phyloP scores from a whole-genome alignment of 2,329 filamentous ascomycete species.

The Sclerotiophoma versabilis region DNA sequence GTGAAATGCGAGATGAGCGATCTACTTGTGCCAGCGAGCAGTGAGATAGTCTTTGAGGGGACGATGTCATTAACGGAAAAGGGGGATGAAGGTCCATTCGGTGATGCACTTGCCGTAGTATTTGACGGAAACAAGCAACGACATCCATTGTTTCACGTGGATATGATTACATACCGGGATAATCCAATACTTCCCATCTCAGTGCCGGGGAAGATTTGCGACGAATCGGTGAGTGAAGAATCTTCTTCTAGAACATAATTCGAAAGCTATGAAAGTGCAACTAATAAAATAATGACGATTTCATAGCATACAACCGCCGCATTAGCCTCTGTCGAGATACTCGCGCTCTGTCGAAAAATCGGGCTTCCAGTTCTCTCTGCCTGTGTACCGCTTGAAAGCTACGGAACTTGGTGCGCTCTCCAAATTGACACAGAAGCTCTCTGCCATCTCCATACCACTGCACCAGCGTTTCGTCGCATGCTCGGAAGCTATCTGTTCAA shows the following conservation, averaged over 20 bases:
- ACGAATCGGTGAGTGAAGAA: slow-evolving; percentile 52
- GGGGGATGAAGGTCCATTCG: slow-evolving; percentile 58
- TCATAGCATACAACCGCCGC: slow-evolving; percentile 23
- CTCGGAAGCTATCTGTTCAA: slow-evolving; percentile 55
- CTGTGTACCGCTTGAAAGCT: slow-evolving; percentile 55
- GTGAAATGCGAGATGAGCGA: slow-evolving; percentile 61
- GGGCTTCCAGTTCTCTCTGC: slow-evolving; percentile 55
- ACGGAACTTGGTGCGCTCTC: slow-evolving; percentile 56
- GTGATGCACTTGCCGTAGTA: slow-evolving; percentile 52
- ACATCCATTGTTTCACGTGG: slow-evolving; percentile 53
- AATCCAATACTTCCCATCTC: slow-evolving; percentile 58
- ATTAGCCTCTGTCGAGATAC: slow-evolving; percentile 55
- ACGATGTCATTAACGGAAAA: slow-evolving; percentile 54
- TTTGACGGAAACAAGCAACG: slow-evolving; percentile 52
- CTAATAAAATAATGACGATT: background rate
- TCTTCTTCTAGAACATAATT: background rate
- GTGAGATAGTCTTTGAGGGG: slow-evolving; percentile 62
- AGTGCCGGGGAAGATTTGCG: slow-evolving; percentile 51
- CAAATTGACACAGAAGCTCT: slow-evolving; percentile 18
- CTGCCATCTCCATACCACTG: background rate
- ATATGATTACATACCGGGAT: slow-evolving; percentile 57
- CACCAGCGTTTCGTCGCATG: background rate
- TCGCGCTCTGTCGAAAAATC: slow-evolving; percentile 40
- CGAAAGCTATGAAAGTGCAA: background rate
- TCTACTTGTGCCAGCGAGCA: slow-evolving; percentile 57